Base-by-base conservation (phyloP, 257 asterid species). In the Paulownia fortunei region DNA sequence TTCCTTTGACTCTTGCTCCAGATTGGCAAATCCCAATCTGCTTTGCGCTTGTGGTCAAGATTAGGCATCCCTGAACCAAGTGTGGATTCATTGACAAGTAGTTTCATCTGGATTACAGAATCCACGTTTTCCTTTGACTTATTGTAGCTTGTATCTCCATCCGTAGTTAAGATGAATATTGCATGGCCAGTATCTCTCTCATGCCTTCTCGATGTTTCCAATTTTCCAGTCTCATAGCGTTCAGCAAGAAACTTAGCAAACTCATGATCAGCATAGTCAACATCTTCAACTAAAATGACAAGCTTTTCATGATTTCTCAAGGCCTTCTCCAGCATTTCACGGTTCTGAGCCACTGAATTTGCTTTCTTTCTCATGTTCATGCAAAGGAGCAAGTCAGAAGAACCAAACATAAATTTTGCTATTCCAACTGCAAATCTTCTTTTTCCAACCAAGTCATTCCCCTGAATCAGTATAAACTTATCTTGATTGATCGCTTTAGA, bases 401-500 rank as follows among this genome's bases (percentile, higher is more conserved):
- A 92, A 51, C 95, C 96, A 49, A 81, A 78, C 76, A 89, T 12
- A 23, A 86, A 61, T 37, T 87, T 82, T 0, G 99, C 93, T 12
- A 89, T 47, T 2, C 86, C 87, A 46, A 82, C 39, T 12, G 97
- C 97, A n/a, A 91, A 44, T 78, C 91, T 87, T 61, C 84, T 79
- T 41, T 87, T 87, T 10, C 94, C 98, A 0, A 86, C 69, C 2
- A 42, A 10, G 61, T 94, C 99, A 76, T 90, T 85, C 72, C 98
- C 99, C 75, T 83, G 83, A 51, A 94, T 69, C 83, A 94, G 26
- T 15, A 94, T 1, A 87, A 96, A 86, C 75, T 75, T 75, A 6
- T 84, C 84, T 6, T 42, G 81, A 58, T 73, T 70, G 27, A 5
- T 34, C n/a, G 42, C 73, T 42, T 74, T 80, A 13, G 73, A 26